Percentiles rank a stretch among this genome's conserved stretches.
phyloP scores from a whole-genome alignment of 2,329 filamentous ascomycete genomes.

The Akanthomyces lecanii region DNA sequence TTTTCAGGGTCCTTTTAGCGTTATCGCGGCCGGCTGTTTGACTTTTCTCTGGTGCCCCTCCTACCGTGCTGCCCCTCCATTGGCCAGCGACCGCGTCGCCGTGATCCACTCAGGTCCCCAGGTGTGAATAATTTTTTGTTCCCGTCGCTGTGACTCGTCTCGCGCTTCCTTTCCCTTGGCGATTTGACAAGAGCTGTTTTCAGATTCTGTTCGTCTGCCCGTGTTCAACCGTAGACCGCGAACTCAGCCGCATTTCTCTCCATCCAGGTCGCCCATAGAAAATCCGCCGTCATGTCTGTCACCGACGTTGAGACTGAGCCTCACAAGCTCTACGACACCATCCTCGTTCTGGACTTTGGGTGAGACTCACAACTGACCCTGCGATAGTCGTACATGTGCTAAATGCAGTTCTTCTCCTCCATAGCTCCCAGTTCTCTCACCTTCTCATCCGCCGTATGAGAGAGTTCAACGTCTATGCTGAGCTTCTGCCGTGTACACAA shows the following conservation, averaged over 20 bases:
- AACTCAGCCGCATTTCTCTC: background rate
- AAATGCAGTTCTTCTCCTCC: background rate
- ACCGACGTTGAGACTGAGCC: conserved; percentile 10
- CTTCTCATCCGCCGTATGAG: conserved; percentile 72
- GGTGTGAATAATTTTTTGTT: conserved; percentile 2
- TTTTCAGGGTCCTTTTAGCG: background rate
- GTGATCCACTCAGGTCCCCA: background rate
- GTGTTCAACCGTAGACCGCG: background rate
- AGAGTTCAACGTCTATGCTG: conserved; percentile 75
- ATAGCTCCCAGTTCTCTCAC: conserved; percentile 60
- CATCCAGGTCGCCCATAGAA: background rate
- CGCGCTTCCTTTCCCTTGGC: background rate
- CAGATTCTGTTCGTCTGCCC: conserved; percentile 1
- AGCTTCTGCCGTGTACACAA: conserved; percentile 84
- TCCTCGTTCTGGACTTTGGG: conserved; percentile 67
- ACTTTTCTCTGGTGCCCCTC: conserved; percentile 3
- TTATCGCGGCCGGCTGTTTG: background rate
- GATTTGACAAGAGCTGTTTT: conserved; percentile 2
- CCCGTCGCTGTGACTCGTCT: background rate
- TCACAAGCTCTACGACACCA: conserved; percentile 40
- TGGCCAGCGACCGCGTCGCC: background rate
- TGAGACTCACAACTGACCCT: conserved; percentile 26
- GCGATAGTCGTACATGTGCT: background rate
- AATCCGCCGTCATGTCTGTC: conserved; percentile 2
- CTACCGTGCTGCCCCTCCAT: background rate